Evolutionary conservation across 2,329 filamentous ascomycete genomes (phyloP).

Genomic region (Acrocalymma vagum): DNA sequence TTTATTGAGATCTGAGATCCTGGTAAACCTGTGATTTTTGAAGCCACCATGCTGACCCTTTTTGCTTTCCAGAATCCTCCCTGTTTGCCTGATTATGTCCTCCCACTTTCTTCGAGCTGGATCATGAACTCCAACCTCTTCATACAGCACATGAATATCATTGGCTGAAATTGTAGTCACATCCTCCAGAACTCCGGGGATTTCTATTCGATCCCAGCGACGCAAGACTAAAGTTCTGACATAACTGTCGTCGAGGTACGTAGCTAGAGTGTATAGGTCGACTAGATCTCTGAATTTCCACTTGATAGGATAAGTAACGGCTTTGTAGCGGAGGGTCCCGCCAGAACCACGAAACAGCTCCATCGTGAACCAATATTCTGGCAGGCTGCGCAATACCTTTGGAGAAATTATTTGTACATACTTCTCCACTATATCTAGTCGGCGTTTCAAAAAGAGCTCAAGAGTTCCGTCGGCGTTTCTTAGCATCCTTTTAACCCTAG

Average conservation of each 20-base stretch:
- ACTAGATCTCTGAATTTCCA: not conserved
- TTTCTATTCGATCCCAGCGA: too few relatives aligned
- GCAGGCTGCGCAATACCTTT: not conserved
- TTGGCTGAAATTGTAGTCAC: too few relatives aligned
- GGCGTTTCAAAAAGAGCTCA: not conserved
- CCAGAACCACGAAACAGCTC: not conserved
- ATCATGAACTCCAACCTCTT: too few relatives aligned
- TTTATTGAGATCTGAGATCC: too few relatives aligned
- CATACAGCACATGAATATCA: too few relatives aligned
- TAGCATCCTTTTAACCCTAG: not conserved
- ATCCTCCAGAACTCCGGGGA: too few relatives aligned
- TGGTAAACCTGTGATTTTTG: too few relatives aligned
- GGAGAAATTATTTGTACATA: not conserved
- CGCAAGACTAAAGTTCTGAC: constrained; percentile 4
- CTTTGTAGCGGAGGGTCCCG: not conserved
- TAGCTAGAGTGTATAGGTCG: constrained; percentile 3
- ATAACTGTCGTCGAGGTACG: not conserved
- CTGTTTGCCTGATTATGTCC: too few relatives aligned
- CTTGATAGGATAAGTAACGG: not conserved
- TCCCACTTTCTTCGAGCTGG: too few relatives aligned
- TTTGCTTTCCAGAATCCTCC: too few relatives aligned
- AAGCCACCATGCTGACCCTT: too few relatives aligned
- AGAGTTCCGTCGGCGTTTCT: not conserved
- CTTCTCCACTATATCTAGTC: not conserved
- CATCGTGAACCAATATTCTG: not conserved